These are phyloP conservation scores for Cronartium quercuum DNA, from an alignment of 1,284 basidiomycete genomes.

Conservation along the genomic window DNA sequence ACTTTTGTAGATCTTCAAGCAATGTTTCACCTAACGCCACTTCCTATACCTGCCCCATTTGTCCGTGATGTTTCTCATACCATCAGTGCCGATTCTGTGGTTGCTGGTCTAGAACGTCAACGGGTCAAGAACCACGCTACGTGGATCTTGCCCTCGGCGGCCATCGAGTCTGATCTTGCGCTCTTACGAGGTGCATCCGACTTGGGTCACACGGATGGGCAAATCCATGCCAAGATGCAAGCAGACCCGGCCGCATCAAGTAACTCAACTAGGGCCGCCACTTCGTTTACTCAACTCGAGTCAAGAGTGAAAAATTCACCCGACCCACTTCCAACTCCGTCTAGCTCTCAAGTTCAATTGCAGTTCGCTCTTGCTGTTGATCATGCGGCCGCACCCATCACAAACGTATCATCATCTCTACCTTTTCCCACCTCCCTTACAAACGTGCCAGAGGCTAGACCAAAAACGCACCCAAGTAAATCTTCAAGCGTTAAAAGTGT, in stretches of 20 bases:
- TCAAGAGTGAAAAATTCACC: background rate
- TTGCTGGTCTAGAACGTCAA: background rate
- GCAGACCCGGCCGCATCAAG: background rate
- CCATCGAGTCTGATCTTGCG: background rate
- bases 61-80: background rate
- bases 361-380: too few relatives aligned
- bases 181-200: background rate
- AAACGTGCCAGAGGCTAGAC: background rate
- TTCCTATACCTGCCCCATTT: background rate
- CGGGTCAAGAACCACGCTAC: background rate
- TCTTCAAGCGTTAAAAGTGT: background rate
- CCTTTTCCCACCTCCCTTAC: background rate
- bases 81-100: background rate
- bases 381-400: background rate
- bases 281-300: background rate
- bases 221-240: background rate
- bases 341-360: background rate
- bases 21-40: constrained; percentile 24
- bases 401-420: background rate
- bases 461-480: background rate
- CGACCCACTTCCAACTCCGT: background rate
- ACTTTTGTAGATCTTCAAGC: constrained; percentile 22
- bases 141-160: background rate
- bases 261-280: background rate
- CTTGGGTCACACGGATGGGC: background rate